Percentiles rank a stretch among this genome's conserved stretches.
phyloP scores from a whole-genome alignment of 2,329 filamentous ascomycete species.

The Biscogniauxia sp. region DNA sequence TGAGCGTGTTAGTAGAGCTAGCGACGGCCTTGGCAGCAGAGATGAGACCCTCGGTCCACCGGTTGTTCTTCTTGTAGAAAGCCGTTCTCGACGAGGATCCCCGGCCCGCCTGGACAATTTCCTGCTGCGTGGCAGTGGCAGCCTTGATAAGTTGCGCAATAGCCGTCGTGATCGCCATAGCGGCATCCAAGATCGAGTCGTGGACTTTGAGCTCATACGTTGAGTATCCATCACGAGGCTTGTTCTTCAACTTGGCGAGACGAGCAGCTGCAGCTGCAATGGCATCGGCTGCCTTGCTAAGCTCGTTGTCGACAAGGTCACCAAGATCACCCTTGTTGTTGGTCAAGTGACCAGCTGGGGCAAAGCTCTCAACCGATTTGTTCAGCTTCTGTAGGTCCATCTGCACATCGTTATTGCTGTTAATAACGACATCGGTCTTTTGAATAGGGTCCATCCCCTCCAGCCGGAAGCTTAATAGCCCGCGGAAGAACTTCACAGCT shows the following conservation, averaged over 20 bases:
- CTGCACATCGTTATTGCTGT: constrained; percentile 94
- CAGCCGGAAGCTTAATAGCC: constrained; percentile 87
- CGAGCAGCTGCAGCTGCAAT: constrained; percentile 90
- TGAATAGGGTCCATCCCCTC: constrained; percentile 87
- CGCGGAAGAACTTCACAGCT: constrained; percentile 92
- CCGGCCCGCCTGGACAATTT: constrained; percentile 91
- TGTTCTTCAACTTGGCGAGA: constrained; percentile 88
- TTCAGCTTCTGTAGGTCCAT: constrained; percentile 90
- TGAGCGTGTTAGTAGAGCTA: constrained; percentile 87
- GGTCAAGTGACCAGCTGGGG: constrained; percentile 78
- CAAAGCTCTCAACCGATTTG: constrained; percentile 88
- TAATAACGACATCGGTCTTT: constrained; percentile 96
- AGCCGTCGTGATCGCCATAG: constrained; percentile 87
- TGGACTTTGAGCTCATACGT: constrained; percentile 96
- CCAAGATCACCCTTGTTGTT: constrained; percentile 81
- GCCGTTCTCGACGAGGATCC: constrained; percentile 84
- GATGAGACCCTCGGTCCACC: constrained; percentile 97
- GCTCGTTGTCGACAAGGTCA: constrained; percentile 86
- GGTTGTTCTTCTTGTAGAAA: constrained; percentile 99
- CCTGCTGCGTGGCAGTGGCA: constrained; percentile 86
- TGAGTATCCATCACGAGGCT: constrained; percentile 91
- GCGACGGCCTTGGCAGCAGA: constrained; percentile 96
- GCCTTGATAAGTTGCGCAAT: constrained; percentile 95
- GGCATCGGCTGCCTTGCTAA: constrained; percentile 90
- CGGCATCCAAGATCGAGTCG: constrained; percentile 90